Conservation (phyloP, 768 basidiomycete genomes). For the Tricholoma furcatifolium region DNA sequence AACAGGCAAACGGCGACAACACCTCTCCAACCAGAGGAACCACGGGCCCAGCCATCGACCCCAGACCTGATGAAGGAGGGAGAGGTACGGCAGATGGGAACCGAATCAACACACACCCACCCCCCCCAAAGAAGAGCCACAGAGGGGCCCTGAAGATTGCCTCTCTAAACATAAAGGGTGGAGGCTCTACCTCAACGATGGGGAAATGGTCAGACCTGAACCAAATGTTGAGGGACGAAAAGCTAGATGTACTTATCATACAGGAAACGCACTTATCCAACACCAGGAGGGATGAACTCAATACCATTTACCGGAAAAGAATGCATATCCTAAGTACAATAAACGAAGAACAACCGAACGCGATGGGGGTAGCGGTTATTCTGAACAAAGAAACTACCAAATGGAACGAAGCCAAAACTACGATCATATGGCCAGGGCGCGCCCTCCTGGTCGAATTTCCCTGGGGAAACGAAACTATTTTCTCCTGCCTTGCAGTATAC, state of each 20-base stretch:
- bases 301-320: background rate
- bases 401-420: background rate
- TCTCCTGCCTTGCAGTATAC: background rate
- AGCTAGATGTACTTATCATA: background rate
- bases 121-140: no score
- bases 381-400: background rate
- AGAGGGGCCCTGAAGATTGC: no score
- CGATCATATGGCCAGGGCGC: background rate
- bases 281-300: background rate
- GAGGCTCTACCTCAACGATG: background rate
- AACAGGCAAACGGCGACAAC: no score
- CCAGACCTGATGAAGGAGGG: no score
- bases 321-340: background rate
- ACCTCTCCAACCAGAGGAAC: no score
- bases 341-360: background rate
- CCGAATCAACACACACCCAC: no score
- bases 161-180: background rate
- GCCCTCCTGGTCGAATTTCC: background rate
- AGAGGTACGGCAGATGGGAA: no score
- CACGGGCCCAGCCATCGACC: no score
- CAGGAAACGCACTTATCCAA: no score
- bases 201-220: background rate
- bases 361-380: background rate
- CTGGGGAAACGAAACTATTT: background rate
- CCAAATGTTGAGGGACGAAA: background rate